These are phyloP conservation scores for Teunomyces lycoperdinae DNA, from an alignment of 805 yeast genomes.

Conservation along the genomic window DNA sequence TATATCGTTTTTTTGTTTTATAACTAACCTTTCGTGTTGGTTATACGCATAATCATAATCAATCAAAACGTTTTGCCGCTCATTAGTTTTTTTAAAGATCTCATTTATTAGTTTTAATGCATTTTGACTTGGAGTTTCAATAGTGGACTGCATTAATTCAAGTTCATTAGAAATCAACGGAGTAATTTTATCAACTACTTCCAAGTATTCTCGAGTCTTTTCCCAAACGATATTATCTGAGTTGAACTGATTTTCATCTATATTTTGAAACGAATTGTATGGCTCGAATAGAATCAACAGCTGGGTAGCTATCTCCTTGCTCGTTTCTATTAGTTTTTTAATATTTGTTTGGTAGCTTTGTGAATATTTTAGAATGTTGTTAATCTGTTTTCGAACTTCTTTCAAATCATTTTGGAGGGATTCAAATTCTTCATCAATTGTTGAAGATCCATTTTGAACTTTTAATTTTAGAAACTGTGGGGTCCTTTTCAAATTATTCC, in stretches of 20 bases:
- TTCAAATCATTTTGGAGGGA: slow-evolving; percentile 19
- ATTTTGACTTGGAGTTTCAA: slow-evolving; percentile 14
- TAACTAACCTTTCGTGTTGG: slow-evolving; percentile 22
- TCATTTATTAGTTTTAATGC: slow-evolving; percentile 14
- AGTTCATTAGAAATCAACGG: slow-evolving; percentile 13
- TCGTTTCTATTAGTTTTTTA: slow-evolving; percentile 7
- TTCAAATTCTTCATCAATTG: slow-evolving; percentile 27
- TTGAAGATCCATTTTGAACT: slow-evolving; percentile 10
- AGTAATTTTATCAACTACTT: slow-evolving; percentile 10
- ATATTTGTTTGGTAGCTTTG: slow-evolving; percentile 6
- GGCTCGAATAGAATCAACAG: slow-evolving; percentile 23
- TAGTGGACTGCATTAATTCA: slow-evolving; percentile 3
- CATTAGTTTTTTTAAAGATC: slow-evolving; percentile 23
- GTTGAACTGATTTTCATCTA: slow-evolving; percentile 6
- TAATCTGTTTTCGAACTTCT: slow-evolving; percentile 15
- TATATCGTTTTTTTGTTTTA: slow-evolving; percentile 36
- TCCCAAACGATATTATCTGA: slow-evolving; percentile 3
- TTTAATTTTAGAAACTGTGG: slow-evolving; percentile 9
- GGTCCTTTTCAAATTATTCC: slow-evolving; percentile 22
- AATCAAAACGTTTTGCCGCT: slow-evolving; percentile 31
- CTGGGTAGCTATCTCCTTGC: slow-evolving; percentile 13
- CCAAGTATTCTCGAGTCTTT: slow-evolving; percentile 8
- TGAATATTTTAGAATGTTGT: slow-evolving; percentile 15
- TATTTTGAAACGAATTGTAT: slow-evolving; percentile 7
- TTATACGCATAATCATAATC: slow-evolving; percentile 36